Percentiles rank a stretch among this genome's conserved stretches.
phyloP scores from a whole-genome alignment of 2,329 filamentous ascomycete genomes.

The Fusarium miscanthi region DNA sequence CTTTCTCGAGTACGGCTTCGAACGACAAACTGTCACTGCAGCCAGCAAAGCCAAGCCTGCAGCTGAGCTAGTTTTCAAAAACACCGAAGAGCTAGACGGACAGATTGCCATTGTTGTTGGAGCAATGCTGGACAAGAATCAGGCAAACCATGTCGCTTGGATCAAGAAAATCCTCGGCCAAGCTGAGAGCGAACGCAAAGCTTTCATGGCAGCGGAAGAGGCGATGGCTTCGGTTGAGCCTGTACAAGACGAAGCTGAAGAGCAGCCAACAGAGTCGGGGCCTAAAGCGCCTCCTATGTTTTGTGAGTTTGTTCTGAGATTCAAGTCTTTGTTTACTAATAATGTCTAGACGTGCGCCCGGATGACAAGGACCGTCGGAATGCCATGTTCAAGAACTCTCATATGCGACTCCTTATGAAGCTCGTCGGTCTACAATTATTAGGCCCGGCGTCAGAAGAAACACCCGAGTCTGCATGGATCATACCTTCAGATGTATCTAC shows the following conservation, averaged over 20 bases:
- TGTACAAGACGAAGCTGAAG: constrained; percentile 49
- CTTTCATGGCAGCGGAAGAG: constrained; percentile 79
- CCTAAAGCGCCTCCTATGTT: constrained; percentile 49
- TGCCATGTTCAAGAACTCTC: constrained; percentile 89
- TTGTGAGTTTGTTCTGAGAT: constrained; percentile 43
- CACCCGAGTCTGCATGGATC: constrained; percentile 80
- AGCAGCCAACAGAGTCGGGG: constrained; percentile 41
- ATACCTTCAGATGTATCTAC: constrained; percentile 75
- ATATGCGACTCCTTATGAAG: constrained; percentile 85
- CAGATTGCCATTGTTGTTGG: constrained; percentile 85
- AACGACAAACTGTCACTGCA: constrained; percentile 79
- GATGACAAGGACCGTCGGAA: constrained; percentile 74
- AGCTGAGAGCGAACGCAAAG: constrained; percentile 77
- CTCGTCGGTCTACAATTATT: constrained; percentile 76
- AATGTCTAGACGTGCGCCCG: constrained; percentile 65
- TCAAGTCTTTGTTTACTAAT: constrained; percentile 43
- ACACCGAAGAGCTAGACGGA: constrained; percentile 72
- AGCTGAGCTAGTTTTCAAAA: constrained; percentile 85
- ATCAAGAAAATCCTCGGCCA: constrained; percentile 76
- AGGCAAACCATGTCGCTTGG: constrained; percentile 83
- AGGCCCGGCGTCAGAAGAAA: constrained; percentile 69
- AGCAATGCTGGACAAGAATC: constrained; percentile 81
- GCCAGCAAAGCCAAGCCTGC: constrained; percentile 73
- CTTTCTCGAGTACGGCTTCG: constrained; percentile 91
- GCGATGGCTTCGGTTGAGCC: constrained; percentile 60